Conservation (phyloP, 163 green algal genomes). For the Scenedesmus sp. region DNA sequence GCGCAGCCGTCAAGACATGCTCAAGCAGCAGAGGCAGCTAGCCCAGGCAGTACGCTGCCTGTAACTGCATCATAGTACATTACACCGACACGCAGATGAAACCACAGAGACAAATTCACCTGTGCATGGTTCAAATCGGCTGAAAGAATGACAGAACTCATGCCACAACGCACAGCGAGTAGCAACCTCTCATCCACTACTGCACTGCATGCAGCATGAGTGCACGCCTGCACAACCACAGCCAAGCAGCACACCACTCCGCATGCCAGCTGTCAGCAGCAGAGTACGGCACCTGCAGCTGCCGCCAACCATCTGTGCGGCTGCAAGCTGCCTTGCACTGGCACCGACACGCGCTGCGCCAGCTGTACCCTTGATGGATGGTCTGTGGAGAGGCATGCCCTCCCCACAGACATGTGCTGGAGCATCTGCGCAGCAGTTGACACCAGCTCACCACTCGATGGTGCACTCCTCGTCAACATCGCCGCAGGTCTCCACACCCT, state of each 20-base stretch:
- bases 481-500: slow-evolving; percentile 73
- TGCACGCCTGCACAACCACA: not conserved
- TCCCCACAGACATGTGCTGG: not conserved
- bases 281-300: not conserved
- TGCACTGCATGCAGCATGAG: not conserved
- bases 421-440: not conserved
- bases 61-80: not conserved
- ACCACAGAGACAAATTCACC: not conserved
- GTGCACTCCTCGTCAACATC: slow-evolving; percentile 80
- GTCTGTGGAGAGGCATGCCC: not conserved
- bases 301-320: not conserved
- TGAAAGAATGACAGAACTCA: not conserved
- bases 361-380: too few relatives aligned
- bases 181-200: not conserved
- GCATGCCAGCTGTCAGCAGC: not conserved
- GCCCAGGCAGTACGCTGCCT: not conserved
- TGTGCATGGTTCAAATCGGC: not conserved
- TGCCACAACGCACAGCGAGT: not conserved
- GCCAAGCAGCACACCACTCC: not conserved
- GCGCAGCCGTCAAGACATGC: not conserved
- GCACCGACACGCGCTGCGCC: not conserved
- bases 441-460: slow-evolving; percentile 61
- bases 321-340: not conserved
- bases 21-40: not conserved
- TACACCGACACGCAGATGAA: not conserved